phyloP scores from a whole-genome alignment of 805 yeast genomes.

The Metschnikowia arizonensis region DNA sequence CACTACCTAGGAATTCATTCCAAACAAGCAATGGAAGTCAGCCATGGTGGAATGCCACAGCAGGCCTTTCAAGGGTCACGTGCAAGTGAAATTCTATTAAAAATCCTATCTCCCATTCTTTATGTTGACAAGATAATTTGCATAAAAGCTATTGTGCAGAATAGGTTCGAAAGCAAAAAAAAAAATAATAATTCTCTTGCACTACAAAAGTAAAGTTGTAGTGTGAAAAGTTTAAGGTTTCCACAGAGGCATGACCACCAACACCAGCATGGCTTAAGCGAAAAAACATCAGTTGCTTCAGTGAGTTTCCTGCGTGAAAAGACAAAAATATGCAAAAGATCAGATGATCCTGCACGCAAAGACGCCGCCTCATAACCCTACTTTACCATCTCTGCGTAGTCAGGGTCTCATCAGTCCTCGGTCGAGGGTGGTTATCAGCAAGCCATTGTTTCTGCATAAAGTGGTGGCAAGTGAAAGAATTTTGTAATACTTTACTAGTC shows the following conservation, averaged over 20 bases:
- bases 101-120: too few species aligned
- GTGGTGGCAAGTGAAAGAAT: neutral
- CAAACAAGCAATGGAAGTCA: neutral
- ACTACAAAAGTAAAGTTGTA: neutral
- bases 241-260: slow-evolving; percentile 3
- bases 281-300: neutral
- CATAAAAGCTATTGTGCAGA: neutral
- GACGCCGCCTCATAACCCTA: neutral
- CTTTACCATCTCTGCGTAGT: neutral
- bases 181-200: neutral
- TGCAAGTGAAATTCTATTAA: neutral
- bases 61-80: neutral
- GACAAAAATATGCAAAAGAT: neutral
- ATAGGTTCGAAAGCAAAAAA: neutral
- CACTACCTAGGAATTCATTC: too few species aligned
- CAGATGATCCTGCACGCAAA: neutral
- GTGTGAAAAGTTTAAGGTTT: neutral
- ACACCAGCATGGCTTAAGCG: neutral
- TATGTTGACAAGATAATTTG: neutral
- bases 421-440: neutral
- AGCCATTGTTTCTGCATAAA: neutral
- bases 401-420: neutral
- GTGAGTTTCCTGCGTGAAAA: neutral
- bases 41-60: neutral
- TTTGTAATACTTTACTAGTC: neutral